phyloP scores from a whole-genome alignment of 2,329 filamentous ascomycete genomes.

The Aureobasidium sp. region DNA sequence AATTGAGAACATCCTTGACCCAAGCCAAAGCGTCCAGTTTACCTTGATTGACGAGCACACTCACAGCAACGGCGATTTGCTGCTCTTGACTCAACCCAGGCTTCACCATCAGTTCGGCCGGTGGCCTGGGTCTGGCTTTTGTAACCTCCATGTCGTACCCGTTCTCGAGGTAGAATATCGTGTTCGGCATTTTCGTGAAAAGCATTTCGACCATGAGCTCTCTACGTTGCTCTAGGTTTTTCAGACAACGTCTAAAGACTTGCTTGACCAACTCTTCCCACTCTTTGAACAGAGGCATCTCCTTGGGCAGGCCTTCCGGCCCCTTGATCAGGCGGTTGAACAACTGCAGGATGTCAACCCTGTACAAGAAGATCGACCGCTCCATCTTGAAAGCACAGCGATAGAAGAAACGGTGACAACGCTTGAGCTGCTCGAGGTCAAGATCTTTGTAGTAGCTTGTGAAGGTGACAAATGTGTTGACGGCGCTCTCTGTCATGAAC shows the following conservation, averaged over 20 bases:
- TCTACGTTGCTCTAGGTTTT: conserved; percentile 76
- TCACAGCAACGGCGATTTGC: conserved; percentile 64
- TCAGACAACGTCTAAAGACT: conserved; percentile 69
- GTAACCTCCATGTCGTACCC: conserved; percentile 75
- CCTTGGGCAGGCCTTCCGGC: conserved; percentile 62
- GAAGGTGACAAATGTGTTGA: conserved; percentile 82
- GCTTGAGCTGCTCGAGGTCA: conserved; percentile 70
- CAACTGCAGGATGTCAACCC: conserved; percentile 80
- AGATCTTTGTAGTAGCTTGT: conserved; percentile 74
- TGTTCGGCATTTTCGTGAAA: conserved; percentile 83
- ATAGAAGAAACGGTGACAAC: conserved; percentile 89
- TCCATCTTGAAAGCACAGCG: conserved; percentile 92
- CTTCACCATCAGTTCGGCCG: conserved; percentile 76
- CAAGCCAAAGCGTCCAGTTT: conserved; percentile 69
- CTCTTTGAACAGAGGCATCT: conserved; percentile 60
- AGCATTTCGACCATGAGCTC: conserved; percentile 77
- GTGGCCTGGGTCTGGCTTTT: conserved; percentile 56
- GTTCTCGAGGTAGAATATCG: conserved; percentile 80
- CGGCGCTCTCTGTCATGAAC: conserved; percentile 74
- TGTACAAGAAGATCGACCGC: conserved; percentile 76
- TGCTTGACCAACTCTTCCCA: conserved; percentile 88
- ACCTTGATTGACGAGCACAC: conserved; percentile 69
- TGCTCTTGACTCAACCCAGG: conserved; percentile 58
- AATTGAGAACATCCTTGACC: conserved; percentile 63
- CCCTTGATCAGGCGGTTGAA: conserved; percentile 91